Evolutionary conservation across 192 early-diverging fungal species (phyloP).

Genomic region (Chytriomyces sp.): DNA sequence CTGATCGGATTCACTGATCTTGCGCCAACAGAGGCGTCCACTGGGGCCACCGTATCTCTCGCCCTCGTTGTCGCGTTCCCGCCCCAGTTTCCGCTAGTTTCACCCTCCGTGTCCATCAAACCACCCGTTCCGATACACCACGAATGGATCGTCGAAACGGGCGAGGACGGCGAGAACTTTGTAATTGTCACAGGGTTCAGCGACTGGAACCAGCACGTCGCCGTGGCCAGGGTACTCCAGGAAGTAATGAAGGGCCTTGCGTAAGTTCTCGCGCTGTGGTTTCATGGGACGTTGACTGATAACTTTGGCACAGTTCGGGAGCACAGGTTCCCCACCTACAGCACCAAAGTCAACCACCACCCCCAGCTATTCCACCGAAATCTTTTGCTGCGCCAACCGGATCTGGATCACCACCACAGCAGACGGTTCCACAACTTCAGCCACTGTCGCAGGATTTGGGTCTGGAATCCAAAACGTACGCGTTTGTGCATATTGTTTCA

Average conservation of each 20-base stretch:
- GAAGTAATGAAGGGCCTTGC: neutral
- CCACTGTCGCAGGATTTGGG: neutral
- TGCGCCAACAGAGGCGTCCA: neutral
- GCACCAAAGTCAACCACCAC: neutral
- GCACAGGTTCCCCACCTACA: too few species aligned
- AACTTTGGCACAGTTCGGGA: neutral
- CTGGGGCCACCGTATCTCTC: neutral
- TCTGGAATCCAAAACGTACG: slow-evolving; percentile 14
- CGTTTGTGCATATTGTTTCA: neutral
- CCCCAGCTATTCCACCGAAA: too few species aligned
- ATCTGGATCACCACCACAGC: neutral
- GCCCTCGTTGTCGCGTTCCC: neutral
- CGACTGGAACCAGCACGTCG: neutral
- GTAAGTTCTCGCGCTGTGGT: neutral
- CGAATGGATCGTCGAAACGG: neutral
- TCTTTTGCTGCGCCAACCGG: neutral
- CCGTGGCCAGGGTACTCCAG: neutral
- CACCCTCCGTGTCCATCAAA: neutral
- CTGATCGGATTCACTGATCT: too few species aligned
- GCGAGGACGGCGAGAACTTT: neutral
- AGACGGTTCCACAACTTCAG: neutral
- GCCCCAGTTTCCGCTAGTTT: neutral
- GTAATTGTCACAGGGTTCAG: slow-evolving; percentile 12
- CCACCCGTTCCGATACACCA: neutral
- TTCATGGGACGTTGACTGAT: neutral